phyloP scores from a whole-genome alignment of 352 stramenopile species.

The Globisporangium acanthophoron region DNA sequence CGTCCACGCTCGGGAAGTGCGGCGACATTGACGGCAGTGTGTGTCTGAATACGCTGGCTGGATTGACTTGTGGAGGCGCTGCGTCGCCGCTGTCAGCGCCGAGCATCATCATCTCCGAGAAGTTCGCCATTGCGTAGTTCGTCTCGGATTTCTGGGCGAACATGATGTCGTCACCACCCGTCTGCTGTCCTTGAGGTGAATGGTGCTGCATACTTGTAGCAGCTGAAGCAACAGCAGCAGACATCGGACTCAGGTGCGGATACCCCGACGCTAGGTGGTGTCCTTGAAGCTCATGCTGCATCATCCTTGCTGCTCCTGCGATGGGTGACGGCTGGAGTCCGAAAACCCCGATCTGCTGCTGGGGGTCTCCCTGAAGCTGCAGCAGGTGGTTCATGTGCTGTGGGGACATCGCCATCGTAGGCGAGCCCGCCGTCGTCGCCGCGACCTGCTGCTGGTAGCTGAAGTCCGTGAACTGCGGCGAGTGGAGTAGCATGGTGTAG shows the following conservation, averaged over 20 bases:
- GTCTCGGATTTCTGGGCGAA: not conserved
- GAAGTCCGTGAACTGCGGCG: constrained; percentile 4
- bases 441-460: constrained; percentile 10
- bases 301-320: no score
- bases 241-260: not conserved
- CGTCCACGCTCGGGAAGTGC: constrained; percentile 23
- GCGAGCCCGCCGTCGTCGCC: not conserved
- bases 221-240: not conserved
- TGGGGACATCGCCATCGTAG: not conserved
- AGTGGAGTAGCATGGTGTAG: constrained; percentile 10
- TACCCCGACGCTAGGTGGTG: not conserved
- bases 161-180: not conserved
- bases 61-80: constrained; percentile 18
- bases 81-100: constrained; percentile 3
- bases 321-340: constrained; percentile 1
- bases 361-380: constrained; percentile 1
- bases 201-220: not conserved
- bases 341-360: constrained; percentile 1
- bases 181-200: not conserved
- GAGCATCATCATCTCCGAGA: constrained; percentile 44
- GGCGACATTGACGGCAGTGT: constrained; percentile 35
- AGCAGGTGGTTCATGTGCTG: constrained; percentile 1
- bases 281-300: not conserved
- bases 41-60: constrained; percentile 28
- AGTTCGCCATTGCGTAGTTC: constrained; percentile 17